Percentiles rank a stretch among this genome's conserved stretches.
phyloP scores from a whole-genome alignment of 257 asterid genomes.

The Solanum piurae region DNA sequence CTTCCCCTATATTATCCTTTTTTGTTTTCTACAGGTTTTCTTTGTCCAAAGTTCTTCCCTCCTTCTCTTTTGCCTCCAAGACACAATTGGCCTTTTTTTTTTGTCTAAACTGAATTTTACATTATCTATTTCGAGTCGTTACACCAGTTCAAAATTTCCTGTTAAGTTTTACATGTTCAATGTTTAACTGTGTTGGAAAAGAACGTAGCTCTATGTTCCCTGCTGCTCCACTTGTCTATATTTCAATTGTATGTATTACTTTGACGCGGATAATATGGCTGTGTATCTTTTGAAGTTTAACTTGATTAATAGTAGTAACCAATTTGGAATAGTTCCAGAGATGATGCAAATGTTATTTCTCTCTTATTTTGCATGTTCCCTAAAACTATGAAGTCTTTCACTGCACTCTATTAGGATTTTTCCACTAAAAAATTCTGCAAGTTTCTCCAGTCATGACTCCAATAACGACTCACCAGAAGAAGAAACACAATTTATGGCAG shows the following conservation, averaged over 20 bases:
- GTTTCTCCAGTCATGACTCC: background rate
- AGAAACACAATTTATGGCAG: background rate
- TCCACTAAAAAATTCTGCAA: background rate
- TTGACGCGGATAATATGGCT: background rate
- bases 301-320: background rate
- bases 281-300: background rate
- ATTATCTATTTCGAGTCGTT: background rate
- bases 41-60: background rate
- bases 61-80: background rate
- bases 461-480: background rate
- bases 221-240: background rate
- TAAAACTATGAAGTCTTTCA: background rate
- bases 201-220: background rate
- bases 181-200: background rate
- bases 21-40: background rate
- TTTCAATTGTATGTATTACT: background rate
- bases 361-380: background rate
- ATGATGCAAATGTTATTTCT: background rate
- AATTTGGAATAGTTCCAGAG: background rate
- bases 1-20: background rate
- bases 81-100: background rate
- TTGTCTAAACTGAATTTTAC: background rate
- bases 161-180: background rate
- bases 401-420: background rate
- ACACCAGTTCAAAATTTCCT: background rate